phyloP scores from a whole-genome alignment of 805 yeast species.

The Cyberlindnera subsufficiens region DNA sequence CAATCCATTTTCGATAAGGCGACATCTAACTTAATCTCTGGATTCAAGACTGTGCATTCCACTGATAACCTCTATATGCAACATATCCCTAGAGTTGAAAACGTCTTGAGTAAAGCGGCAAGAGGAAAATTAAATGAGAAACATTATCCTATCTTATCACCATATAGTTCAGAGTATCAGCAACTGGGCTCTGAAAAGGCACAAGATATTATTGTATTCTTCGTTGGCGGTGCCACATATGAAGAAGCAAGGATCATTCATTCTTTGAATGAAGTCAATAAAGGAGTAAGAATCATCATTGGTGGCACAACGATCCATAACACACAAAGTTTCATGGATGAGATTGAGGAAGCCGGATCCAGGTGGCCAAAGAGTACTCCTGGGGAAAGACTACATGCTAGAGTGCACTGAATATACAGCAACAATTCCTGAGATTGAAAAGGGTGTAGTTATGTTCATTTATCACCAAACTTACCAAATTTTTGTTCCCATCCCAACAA shows the following conservation, averaged over 20 bases:
- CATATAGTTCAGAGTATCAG: conserved; percentile 18
- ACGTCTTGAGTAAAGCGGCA: conserved; percentile 27
- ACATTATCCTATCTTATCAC: conserved; percentile 40
- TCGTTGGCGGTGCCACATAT: conserved; percentile 86
- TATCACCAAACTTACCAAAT: conserved; percentile 33
- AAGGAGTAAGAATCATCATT: conserved; percentile 60
- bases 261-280: conserved; percentile 52
- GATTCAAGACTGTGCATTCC: conserved; percentile 31
- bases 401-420: conserved; percentile 1
- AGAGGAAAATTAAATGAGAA: conserved; percentile 29
- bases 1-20: conserved; percentile 24
- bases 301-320: conserved; percentile 71
- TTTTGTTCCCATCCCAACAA: conserved; percentile 76
- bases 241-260: conserved; percentile 86
- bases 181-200: conserved; percentile 29
- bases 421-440: neutral
- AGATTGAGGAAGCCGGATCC: conserved; percentile 30
- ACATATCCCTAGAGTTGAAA: conserved; percentile 69
- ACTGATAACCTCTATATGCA: conserved; percentile 83
- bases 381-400: conserved; percentile 8
- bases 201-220: conserved; percentile 65
- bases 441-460: neutral
- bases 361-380: conserved; percentile 27
- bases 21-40: conserved; percentile 24
- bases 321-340: conserved; percentile 31